Base-by-base conservation (phyloP, 2,329 filamentous ascomycete genomes). In the Coniochaeta hoffmannii region DNA sequence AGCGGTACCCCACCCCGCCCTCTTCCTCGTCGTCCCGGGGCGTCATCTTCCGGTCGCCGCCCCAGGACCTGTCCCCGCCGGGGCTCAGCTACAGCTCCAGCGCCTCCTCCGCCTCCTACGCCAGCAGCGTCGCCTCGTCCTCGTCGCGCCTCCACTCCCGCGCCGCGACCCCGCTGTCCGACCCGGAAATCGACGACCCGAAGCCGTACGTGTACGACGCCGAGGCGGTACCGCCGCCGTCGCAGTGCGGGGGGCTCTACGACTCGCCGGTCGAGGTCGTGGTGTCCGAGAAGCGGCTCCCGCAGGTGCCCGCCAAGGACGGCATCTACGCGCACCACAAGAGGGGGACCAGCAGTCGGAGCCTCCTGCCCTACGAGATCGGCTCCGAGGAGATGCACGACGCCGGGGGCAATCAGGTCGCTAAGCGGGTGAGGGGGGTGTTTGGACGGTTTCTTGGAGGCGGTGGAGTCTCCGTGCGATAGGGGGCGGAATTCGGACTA, bases 361-460 rank as follows among this genome's bases (percentile, higher is more conserved):
- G 65, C 50, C 63, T 77, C 59, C 75, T 82, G 4, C 77, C 80
- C 6, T 83, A 82, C 66, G 80, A 83, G 68, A 79, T 82, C 61
- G 75, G 74, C 58, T 63, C 70, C 32, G 78, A 82, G 26, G 76
- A 82, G 57, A 73, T 81, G 57, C 73, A 74, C 58, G 74, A 79
- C 51, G 72, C 69, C 38, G 67, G 69, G 49, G 80, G 79, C 71
- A 53, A 17, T 17, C 26, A 76, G 78, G 53, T 46, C 2, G 73
- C 73, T 22, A 69, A 68, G 57, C 72, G 74, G 53, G 71, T 73
- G 44, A 73, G 77, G 36, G 76, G 79, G 59, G 73, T 82, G 70
- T 78, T 79, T 68, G 76, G 75, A 32, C 77, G 80, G 41, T 73
- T 82, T 57, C 78, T 82, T 57, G 76, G 77, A 49, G 73, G 71